Percentiles rank a stretch among this genome's conserved stretches.
These are phyloP conservation scores for Suaeda aralocaspica DNA, from an alignment of 148 eudicot species.

Conservation along the genomic window DNA sequence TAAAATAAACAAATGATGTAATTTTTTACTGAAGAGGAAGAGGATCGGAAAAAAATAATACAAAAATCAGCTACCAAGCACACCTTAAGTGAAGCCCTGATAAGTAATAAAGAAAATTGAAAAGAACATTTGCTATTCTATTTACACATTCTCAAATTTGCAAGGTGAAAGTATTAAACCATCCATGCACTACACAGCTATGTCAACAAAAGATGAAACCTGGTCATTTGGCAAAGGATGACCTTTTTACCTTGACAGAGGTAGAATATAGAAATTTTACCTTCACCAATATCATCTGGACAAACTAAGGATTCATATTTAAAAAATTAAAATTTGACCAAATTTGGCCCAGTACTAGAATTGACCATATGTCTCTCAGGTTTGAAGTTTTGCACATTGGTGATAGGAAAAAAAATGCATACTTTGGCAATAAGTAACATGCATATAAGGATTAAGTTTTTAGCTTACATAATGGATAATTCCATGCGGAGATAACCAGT, in stretches of 20 bases:
- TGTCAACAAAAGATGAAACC: background rate
- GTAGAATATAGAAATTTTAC: background rate
- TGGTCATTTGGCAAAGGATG: background rate
- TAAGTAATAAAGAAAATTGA: background rate
- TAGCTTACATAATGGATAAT: slow-evolving; percentile 71
- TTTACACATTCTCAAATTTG: background rate
- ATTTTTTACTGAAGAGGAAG: background rate
- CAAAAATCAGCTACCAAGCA: background rate
- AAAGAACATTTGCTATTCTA: background rate
- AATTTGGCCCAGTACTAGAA: background rate
- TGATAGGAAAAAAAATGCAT: background rate
- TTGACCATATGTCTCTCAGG: background rate
- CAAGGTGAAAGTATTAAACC: background rate
- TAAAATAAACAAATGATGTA: slow-evolving; percentile 1
- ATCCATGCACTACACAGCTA: background rate
- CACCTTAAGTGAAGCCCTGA: background rate
- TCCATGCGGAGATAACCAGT: slow-evolving; percentile 73
- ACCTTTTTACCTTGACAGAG: background rate
- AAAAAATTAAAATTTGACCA: background rate
- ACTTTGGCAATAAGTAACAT: background rate
- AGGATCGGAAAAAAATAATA: background rate
- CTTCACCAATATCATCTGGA: background rate
- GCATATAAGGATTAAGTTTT: background rate
- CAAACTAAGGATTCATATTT: too few relatives aligned
- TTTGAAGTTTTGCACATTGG: background rate